phyloP scores from a whole-genome alignment of 31 red algal species.

The Odonthalia washingtoniensis region DNA sequence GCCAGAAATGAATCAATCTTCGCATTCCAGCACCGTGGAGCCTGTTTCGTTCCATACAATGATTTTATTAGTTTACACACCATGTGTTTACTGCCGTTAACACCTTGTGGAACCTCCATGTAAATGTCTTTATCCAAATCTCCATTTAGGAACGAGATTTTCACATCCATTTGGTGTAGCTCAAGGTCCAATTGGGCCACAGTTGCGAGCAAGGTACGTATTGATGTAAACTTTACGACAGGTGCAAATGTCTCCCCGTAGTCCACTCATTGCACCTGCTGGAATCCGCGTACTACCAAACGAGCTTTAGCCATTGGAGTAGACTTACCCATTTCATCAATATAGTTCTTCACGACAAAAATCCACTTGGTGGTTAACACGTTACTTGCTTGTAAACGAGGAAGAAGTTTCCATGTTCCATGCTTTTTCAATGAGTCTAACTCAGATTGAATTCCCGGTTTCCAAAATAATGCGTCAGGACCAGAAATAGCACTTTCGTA shows the following conservation, averaged over 20 bases:
- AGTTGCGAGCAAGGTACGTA: constrained; percentile 17
- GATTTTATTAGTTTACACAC: constrained; percentile 33
- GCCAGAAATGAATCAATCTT: constrained; percentile 37
- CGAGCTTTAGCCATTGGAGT: constrained; percentile 22
- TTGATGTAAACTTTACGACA: too few relatives aligned
- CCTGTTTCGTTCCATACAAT: too few relatives aligned
- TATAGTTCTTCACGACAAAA: constrained; percentile 22
- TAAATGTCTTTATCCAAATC: constrained; percentile 21
- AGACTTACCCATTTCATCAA: neutral
- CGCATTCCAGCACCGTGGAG: neutral
- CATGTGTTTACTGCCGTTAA: neutral
- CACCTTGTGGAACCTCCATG: constrained; percentile 33
- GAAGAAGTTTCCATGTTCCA: constrained; percentile 25
- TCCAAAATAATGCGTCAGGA: constrained; percentile 32
- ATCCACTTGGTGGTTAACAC: constrained; percentile 38
- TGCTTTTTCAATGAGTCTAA: constrained; percentile 19
- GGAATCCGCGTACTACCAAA: constrained; percentile 18
- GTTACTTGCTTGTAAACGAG: constrained; percentile 19
- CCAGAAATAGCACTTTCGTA: constrained; percentile 26
- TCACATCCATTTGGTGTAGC: constrained; percentile 42
- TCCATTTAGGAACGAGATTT: constrained; percentile 49
- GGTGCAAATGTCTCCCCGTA: constrained; percentile 2
- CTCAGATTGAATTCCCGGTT: constrained; percentile 19
- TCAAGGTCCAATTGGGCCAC: neutral
- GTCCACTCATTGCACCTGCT: neutral